These are phyloP conservation scores for Rhodotorula sp. DNA, from an alignment of 1,284 basidiomycete genomes.

Conservation along the genomic window DNA sequence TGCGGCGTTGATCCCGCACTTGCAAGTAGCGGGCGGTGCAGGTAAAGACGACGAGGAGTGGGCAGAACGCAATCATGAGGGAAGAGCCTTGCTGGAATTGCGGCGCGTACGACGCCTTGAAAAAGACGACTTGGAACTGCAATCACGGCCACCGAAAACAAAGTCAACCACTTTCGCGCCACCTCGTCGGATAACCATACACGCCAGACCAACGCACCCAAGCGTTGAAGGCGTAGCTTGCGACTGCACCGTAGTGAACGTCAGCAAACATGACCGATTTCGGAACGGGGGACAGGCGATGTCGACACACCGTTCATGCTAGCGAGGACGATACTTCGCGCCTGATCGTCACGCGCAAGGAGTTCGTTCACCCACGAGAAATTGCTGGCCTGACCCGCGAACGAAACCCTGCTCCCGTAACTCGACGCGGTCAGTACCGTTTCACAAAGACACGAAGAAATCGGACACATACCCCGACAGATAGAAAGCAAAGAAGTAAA, in stretches of 20 bases:
- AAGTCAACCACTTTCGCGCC: neutral
- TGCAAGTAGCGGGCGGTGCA: neutral
- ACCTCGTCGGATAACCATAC: no score
- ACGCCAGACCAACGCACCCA: neutral
- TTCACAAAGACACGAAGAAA: neutral
- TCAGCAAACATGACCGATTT: neutral
- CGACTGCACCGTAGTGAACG: slow-evolving; percentile 9
- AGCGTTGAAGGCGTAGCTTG: slow-evolving; percentile 39
- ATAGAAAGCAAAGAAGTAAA: slow-evolving; percentile 36
- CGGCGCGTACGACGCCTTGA: slow-evolving; percentile 26
- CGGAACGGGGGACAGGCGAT: neutral
- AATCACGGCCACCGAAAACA: no score
- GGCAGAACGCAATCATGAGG: slow-evolving; percentile 18
- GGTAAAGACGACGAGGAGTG: slow-evolving; percentile 4
- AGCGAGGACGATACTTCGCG: slow-evolving; percentile 29
- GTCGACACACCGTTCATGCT: slow-evolving; percentile 33
- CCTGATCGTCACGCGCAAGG: slow-evolving; percentile 43
- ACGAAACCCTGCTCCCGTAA: neutral
- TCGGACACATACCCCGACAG: slow-evolving; percentile 37
- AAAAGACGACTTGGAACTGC: slow-evolving; percentile 17
- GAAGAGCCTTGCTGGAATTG: slow-evolving; percentile 5
- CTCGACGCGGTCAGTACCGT: neutral
- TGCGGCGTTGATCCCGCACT: neutral
- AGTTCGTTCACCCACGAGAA: slow-evolving; percentile 47
- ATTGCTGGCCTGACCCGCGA: slow-evolving; percentile 33